Base-by-base conservation (phyloP, 176 grass and related monocot genomes). In the Oropetium thomaeum region DNA sequence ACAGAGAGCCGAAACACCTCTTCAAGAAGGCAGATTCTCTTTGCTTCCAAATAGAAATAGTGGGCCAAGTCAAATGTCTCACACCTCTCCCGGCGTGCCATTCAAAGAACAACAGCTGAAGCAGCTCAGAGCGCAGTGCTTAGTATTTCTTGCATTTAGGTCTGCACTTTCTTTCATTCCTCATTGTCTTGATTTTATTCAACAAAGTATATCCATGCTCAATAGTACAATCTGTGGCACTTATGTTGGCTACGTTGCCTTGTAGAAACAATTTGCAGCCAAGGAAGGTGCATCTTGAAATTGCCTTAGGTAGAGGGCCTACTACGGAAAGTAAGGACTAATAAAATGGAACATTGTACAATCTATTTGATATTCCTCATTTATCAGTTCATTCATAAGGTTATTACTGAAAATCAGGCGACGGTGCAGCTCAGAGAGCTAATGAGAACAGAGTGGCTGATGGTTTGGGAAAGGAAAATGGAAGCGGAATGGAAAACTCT, bases 91-190 rank as follows among this genome's bases (percentile, higher is more conserved):
- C 39, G 87, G 49, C 64, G 42, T 69, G 35, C 92, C 82, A 79
- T 99, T 99, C 80, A 95, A 90, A 91, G 96, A 99, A 58, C 96
- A 95, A 25, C 96, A 99, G 82, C 65, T 95, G 77, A 99, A 95
- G 78, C 96, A 99, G 77, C 96, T 99, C 82, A 92, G 96, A 88
- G 96, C 96, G 35, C 96, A 99, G 75, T 99, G 96, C 68, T 86
- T 99, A 73, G 91, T 99, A 73, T 99, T 99, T 92, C 91, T 99
- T 95, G 91, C 96, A 76, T 99, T 99, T 67, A 95, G 96, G 96
- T 86, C 31, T 69, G 44, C 55, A 28, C n/a, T 39, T 66, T 42
- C 37, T 74, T 73, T 79, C 3, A 7, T 63, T 14, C 70, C 33
- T 48, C 45, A 15, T 72, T 29, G 64, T 10, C 5, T 11, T 47